Evolutionary conservation across 2,329 filamentous ascomycete genomes (phyloP).

Genomic region (Botrytis elliptica): DNA sequence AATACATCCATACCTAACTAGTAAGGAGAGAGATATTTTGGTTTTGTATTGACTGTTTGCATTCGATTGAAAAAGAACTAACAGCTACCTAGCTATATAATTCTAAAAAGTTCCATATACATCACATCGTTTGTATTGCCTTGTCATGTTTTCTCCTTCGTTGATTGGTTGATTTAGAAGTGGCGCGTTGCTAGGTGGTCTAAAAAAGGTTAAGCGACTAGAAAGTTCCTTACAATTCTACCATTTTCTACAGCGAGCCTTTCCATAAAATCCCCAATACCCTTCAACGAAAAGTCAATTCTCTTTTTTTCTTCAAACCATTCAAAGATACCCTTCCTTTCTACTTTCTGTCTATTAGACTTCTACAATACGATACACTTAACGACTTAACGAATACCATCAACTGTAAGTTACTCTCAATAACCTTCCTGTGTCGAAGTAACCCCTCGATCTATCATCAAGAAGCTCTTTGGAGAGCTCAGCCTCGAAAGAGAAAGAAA

Average conservation of each 20-base stretch:
- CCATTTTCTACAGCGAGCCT: constrained; percentile 21
- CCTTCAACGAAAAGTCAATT: constrained; percentile 12
- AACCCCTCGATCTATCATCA: not conserved
- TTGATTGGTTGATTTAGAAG: constrained; percentile 6
- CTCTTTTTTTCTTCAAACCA: constrained; percentile 15
- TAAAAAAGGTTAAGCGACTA: constrained; percentile 10
- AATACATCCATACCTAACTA: not conserved
- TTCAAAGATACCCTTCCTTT: constrained; percentile 22
- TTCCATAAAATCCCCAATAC: constrained; percentile 20
- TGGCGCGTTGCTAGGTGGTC: constrained; percentile 10
- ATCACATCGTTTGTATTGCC: constrained; percentile 3
- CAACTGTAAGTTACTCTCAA: constrained; percentile 16
- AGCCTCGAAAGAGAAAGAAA: not conserved
- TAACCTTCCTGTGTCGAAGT: not conserved
- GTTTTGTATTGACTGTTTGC: not conserved
- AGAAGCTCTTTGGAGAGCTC: not conserved
- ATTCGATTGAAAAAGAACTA: not conserved
- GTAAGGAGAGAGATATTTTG: not conserved
- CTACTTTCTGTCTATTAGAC: constrained; percentile 18
- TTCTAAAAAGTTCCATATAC: constrained; percentile 10
- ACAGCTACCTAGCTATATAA: not conserved
- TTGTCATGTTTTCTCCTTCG: not conserved
- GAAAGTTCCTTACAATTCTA: constrained; percentile 22
- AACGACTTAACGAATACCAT: constrained; percentile 22
- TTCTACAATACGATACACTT: constrained; percentile 6